Base-by-base conservation (phyloP, 2,329 filamentous ascomycete genomes). In the Clonostachys byssicola region DNA sequence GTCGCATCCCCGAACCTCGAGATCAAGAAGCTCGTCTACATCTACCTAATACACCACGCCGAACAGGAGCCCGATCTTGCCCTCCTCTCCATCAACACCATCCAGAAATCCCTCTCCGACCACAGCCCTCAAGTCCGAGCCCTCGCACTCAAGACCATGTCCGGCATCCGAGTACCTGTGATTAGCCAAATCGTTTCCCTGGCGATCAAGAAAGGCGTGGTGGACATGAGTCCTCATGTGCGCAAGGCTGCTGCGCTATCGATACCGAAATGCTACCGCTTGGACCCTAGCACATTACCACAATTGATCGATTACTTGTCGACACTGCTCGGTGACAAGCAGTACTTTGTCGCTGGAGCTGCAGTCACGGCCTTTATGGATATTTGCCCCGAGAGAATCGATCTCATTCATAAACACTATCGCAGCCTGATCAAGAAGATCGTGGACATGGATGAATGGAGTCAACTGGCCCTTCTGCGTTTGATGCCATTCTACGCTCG, bases 401-500 rank as follows among this genome's bases (percentile, higher is more conserved):
- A 96, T 62, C 71, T 99, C 50, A 84, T 99, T 55, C 94, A 99
- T 66, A 85, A 87, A 54, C 88, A 96, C 62, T 99, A 97, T 68
- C 83, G 89, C 44, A 77, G 81, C 35, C 72, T 99, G 52, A 85
- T 95, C 52, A 89, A 84, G 64, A 96, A 96, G 72, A 72, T 97
- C 45, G 90, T 96, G 20, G 94, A 99, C 62, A 99, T 99, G 94
- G 94, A 99, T 60, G 94, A 99, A 68, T 99, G 94, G 94, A 88
- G 91, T 40, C 94, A 99, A 68, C 67, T 97, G 46, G 87, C 90
- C 3, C 88, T 88, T 4, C 62, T 99, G 56, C 80, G 84, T 38
- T 73, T 99, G 53, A 85, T 97, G 81, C 86, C 88, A 2, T 73
- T 84, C 18, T 99, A 99, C 64, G 84, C 89, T 3, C 82, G 94